Conservation (phyloP, 108 stramenopile species). For the Cyclotella baltica region DNA sequence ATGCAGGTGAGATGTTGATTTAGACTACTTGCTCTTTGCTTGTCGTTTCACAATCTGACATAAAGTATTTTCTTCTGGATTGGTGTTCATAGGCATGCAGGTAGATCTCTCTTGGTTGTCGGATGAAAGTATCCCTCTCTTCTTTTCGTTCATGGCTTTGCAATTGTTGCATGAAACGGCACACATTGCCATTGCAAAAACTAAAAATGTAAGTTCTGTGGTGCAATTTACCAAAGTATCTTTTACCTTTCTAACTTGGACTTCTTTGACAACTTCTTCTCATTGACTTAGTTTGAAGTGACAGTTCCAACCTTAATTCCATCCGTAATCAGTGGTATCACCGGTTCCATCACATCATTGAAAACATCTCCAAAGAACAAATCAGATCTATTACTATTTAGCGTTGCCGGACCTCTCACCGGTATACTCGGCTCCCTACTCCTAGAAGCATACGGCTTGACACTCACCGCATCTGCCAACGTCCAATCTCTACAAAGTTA, state of each 20-base stretch:
- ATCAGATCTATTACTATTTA: conserved; percentile 80
- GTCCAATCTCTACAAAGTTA: conserved; percentile 52
- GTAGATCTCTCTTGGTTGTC: conserved; percentile 76
- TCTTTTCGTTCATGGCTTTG: conserved; percentile 69
- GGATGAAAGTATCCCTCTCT: conserved; percentile 77
- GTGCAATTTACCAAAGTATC: not conserved
- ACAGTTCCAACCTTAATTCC: conserved; percentile 84
- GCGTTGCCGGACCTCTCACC: conserved; percentile 73
- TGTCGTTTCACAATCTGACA: not conserved
- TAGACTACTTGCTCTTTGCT: not conserved
- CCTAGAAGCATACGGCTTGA: conserved; percentile 63
- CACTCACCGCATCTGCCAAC: conserved; percentile 65
- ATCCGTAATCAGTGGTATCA: conserved; percentile 77
- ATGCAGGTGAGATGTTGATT: conserved; percentile 49
- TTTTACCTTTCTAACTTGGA: not conserved
- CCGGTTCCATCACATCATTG: conserved; percentile 75
- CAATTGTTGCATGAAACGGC: conserved; percentile 74
- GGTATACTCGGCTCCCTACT: conserved; percentile 73
- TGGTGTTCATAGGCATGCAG: conserved; percentile 47
- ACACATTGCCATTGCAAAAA: conserved; percentile 62
- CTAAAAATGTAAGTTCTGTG: conserved; percentile 56
- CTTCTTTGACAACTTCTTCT: not conserved
- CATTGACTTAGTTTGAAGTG: conserved; percentile 51
- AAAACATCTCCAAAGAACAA: conserved; percentile 76
- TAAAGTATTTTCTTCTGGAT: not conserved